Base-by-base conservation (phyloP, 768 basidiomycete genomes). In the Bullera alba region DNA sequence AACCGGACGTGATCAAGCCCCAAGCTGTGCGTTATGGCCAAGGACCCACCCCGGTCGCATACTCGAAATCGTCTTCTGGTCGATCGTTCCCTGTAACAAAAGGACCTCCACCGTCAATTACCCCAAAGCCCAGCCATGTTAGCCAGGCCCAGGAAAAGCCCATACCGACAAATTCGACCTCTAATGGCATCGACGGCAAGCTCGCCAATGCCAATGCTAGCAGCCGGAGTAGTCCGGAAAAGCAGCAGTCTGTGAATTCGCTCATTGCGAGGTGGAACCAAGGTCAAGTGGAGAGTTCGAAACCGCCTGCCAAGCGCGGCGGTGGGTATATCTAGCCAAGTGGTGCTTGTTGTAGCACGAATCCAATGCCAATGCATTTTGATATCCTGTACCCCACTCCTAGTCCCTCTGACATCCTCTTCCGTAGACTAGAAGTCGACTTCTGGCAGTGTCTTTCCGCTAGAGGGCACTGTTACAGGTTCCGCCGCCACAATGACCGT, bases 181-280 rank as follows among this genome's bases (percentile, higher is more conserved):
- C 32, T n/a, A 10, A 34, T n/a, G 10, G 10, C 32, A 34, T n/a
- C 32, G n/a, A 34, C 10, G 32, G 32, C n/a, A 34, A 34, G n/a
- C 10, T n/a, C 32, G n/a, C 32, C 32, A 34, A 34, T 10, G 32
- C 32, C 32, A 34, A 34, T 34, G 32, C 10, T n/a, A 23, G 7
- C 21, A 26, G 2, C 26, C 42, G 29, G 38, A 25, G 14, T 32
- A 47, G 12, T 32, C 65, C 65, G 6, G 62, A 65, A 22, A 64
- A 69, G 39, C 59, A 61, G 42, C 62, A 62, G 34, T 47, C 65
- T 48, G 71, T 72, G 12, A 67, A 67, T 45, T 46, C 58, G 14
- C 50, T 72, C n/a, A 70, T 72, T 38, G 55, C 57, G 17, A 42
- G 61, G 29, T 72, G 71, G 71, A 72, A 70, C 44, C 58, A 70